A percentile compares a stretch with the other conserved stretches of the same genome.
Conservation (phyloP, 345 rosid species). For the Carallia brachiata region DNA sequence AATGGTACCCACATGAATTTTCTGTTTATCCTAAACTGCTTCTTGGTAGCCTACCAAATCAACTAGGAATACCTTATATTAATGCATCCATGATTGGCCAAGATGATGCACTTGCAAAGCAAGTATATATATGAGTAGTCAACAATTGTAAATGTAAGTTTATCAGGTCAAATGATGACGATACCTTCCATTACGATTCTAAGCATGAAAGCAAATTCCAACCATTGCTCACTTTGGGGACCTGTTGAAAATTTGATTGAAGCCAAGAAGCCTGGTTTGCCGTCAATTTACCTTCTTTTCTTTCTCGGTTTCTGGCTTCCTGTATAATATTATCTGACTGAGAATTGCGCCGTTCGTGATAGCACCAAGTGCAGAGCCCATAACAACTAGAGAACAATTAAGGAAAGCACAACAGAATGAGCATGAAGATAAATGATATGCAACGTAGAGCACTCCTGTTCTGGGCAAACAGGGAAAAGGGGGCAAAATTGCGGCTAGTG, state of each 20-base stretch:
- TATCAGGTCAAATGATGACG: not conserved
- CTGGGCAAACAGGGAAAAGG: not conserved
- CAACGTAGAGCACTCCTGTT: not conserved
- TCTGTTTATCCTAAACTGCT: not conserved
- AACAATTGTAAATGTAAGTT: not conserved
- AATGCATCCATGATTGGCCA: not conserved
- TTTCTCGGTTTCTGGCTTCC: conserved; percentile 21
- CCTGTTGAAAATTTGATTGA: conserved; percentile 6
- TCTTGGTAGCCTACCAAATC: too few relatives aligned
- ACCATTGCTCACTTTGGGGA: too few relatives aligned
- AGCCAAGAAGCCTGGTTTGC: not conserved
- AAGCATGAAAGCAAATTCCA: not conserved
- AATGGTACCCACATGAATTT: too few relatives aligned
- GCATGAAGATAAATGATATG: not conserved
- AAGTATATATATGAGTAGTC: not conserved
- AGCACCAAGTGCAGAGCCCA: conserved; percentile 40
- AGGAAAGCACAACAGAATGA: conserved; percentile 29
- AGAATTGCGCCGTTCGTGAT: conserved; percentile 39
- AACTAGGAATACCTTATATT: not conserved
- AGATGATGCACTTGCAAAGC: not conserved
- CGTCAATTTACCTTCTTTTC: conserved; percentile 36
- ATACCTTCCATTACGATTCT: not conserved
- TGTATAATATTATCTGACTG: conserved; percentile 38
- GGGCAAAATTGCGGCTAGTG: not conserved
- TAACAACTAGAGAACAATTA: conserved; percentile 45